Evolutionary conservation across 805 yeast genomes (phyloP), one percentile per base, ranked within the genome.

Genomic region (Komagataella ulmi): DNA sequence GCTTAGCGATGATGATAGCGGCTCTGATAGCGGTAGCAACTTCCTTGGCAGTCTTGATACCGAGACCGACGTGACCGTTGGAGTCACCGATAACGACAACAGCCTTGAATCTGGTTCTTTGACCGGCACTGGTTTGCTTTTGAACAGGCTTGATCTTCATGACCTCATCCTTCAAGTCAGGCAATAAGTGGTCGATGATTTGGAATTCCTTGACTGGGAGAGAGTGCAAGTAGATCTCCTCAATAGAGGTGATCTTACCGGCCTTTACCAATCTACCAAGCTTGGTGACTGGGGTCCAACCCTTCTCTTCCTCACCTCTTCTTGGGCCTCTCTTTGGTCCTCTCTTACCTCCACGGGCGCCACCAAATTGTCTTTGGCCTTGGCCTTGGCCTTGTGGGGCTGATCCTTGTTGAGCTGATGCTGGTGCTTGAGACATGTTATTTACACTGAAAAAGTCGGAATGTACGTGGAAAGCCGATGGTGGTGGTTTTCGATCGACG

Each of bases 111-210:
- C 99, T 89, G 79, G 98, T 93, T 85, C 99, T 91, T 84, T 93
- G 99, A 89, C 99, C 99, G 70, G 99, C 99, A 80, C 96, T 84
- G 83, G 99, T 93, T 81, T 93, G 99, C 85, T 93, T 93, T 81
- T 93, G 99, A 67, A 93, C 99, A 65, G 99, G 95, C 81, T 91
- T 85, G 81, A 93, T 93, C 88, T 91, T 91, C 99, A 93, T 93
- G 71, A 93, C 97, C 80, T 91, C 96, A 75, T 93, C 99, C 78
- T 85, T 83, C 73, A 93, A 85, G 70, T 78, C 84, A 73, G 99
- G 99, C 69, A 93, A 81, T 75, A 93, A 81, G 71, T 82, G 83
- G 81, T 93, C 99, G 69, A 93, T 86, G 81, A 93, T 87, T 82
- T 93, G 98, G 87, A 77, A 90, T 81, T 93, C 99, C 90, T 93